Percentiles rank a stretch among this genome's conserved stretches.
Conservation (phyloP, 148 eudicot genomes). For the Rhododendron kiyosumense region DNA sequence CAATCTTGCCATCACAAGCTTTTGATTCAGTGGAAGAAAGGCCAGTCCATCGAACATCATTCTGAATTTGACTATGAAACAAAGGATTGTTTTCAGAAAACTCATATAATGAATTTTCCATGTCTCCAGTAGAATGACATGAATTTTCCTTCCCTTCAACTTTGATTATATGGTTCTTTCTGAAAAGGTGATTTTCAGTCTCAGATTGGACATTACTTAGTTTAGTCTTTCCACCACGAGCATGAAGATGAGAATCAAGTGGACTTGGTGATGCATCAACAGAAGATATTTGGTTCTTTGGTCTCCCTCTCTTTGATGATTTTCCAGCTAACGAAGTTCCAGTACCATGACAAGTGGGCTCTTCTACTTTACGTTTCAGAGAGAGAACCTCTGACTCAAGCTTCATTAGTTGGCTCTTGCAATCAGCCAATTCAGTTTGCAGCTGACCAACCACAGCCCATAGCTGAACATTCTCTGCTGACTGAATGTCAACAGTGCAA, state of each 20-base stretch:
- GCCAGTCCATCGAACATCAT: not conserved
- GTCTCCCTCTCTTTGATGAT: constrained; percentile 19
- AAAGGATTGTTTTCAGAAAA: not conserved
- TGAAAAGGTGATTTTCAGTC: not conserved
- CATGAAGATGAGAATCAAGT: constrained; percentile 8
- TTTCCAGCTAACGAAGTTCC: not conserved
- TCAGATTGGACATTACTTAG: not conserved
- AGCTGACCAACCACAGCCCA: constrained; percentile 13
- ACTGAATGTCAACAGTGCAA: constrained; percentile 13
- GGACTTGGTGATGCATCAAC: not conserved
- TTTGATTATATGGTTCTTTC: not conserved
- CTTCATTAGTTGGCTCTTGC: constrained; percentile 14
- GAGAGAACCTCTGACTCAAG: constrained; percentile 10
- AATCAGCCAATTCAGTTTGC: constrained; percentile 21
- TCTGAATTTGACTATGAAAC: not conserved
- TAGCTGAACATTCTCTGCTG: constrained; percentile 23
- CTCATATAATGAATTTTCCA: not conserved
- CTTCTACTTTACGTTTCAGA: constrained; percentile 4
- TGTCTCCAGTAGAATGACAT: not conserved
- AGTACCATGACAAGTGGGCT: constrained; percentile 1
- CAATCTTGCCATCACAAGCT: not conserved
- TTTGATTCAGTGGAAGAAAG: not conserved
- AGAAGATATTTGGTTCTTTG: constrained; percentile 10
- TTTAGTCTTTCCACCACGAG: constrained; percentile 8
- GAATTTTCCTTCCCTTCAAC: not conserved